Percentiles rank a stretch among this genome's conserved stretches.
Conservation (phyloP, 2,329 filamentous ascomycete species). For the Eutypa lata region DNA sequence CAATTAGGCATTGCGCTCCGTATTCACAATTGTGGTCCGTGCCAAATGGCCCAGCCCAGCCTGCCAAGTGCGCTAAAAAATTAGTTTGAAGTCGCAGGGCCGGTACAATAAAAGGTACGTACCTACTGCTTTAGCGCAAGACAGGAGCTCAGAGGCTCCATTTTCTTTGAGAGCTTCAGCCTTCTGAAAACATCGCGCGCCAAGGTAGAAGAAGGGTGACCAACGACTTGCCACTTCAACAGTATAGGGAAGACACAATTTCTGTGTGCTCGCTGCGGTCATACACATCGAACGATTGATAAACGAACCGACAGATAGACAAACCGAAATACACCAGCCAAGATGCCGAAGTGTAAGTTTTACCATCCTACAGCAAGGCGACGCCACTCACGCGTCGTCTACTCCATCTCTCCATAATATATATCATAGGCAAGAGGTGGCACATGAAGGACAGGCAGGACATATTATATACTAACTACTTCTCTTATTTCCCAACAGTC, state of each 20-base stretch:
- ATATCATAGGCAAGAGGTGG: not conserved
- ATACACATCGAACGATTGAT: not conserved
- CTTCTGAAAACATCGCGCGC: no score
- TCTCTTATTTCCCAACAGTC: constrained; percentile 53
- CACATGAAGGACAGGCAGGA: not conserved
- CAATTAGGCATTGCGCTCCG: not conserved
- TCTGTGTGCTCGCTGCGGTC: no score
- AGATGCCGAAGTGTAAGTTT: constrained; percentile 89
- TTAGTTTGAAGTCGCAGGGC: no score
- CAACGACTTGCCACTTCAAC: not conserved
- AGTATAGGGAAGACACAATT: not conserved
- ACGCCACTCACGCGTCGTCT: constrained; percentile 3
- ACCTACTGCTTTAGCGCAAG: no score
- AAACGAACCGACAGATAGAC: not conserved
- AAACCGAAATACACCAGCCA: constrained; percentile 29
- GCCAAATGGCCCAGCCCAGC: not conserved
- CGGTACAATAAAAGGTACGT: no score
- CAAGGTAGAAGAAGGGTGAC: no score
- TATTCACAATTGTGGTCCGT: not conserved
- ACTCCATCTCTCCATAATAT: constrained; percentile 33
- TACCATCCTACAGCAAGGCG: not conserved
- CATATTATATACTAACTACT: constrained; percentile 15
- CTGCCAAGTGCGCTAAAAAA: no score
- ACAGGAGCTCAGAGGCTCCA: no score
- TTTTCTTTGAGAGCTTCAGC: no score